Percentiles rank a stretch among this genome's conserved stretches.
Evolutionary conservation across 352 stramenopile genomes (phyloP).

Genomic region (Phytophthora uliginosa): DNA sequence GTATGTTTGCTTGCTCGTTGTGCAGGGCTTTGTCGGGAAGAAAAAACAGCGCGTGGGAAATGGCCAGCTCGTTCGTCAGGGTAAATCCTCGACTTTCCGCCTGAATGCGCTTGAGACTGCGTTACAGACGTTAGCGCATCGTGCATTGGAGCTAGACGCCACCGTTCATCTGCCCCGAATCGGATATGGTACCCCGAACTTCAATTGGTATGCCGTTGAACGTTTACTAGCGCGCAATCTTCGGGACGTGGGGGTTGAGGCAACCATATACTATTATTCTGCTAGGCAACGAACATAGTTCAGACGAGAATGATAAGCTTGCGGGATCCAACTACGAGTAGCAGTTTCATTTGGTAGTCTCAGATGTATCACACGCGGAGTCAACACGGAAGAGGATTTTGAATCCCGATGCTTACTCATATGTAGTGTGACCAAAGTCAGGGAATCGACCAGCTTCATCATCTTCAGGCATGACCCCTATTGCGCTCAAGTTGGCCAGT

Average conservation of each 20-base stretch:
- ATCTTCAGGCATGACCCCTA: constrained; percentile 60
- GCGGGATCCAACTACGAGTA: background rate
- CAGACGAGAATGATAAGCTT: background rate
- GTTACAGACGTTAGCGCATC: constrained; percentile 50
- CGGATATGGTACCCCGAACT: constrained; percentile 77
- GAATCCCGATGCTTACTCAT: constrained; percentile 1
- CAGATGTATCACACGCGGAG: background rate
- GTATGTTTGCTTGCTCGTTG: constrained; percentile 78
- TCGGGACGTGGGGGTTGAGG: constrained; percentile 56
- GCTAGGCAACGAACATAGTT: constrained; percentile 21
- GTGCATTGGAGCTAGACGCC: constrained; percentile 46
- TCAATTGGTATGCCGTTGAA: constrained; percentile 89
- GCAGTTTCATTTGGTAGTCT: background rate
- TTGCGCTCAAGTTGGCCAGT: constrained; percentile 63
- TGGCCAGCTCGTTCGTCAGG: constrained; percentile 49
- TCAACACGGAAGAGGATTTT: background rate
- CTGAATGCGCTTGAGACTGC: constrained; percentile 69
- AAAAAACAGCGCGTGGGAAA: constrained; percentile 63
- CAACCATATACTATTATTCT: constrained; percentile 83
- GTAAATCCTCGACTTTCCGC: constrained; percentile 75
- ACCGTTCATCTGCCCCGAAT: constrained; percentile 84
- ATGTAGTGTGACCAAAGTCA: constrained; percentile 52
- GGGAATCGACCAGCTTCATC: constrained; percentile 61
- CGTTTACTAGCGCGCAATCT: constrained; percentile 75
- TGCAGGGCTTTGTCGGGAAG: constrained; percentile 67